Conservation (phyloP, 2,329 filamentous ascomycete genomes). For the Triangularia setosa region DNA sequence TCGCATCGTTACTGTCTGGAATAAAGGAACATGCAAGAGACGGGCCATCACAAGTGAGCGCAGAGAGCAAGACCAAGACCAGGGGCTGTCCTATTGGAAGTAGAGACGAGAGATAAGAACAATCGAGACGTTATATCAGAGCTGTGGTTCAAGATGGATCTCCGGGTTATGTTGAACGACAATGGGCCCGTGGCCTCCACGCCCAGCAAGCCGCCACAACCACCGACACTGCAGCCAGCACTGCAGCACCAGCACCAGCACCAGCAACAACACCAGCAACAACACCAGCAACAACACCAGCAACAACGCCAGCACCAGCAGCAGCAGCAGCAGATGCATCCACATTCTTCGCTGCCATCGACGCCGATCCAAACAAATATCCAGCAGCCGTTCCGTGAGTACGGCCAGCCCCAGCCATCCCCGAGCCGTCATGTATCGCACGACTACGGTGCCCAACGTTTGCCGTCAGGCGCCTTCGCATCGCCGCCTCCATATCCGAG, state of each 20-base stretch:
- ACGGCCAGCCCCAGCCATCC: slow-evolving; percentile 46
- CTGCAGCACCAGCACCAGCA: slow-evolving; percentile 32
- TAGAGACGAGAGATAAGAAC: background rate
- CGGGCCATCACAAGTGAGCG: background rate
- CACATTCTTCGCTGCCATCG: slow-evolving; percentile 25
- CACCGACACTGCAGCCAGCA: slow-evolving; percentile 12
- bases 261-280: background rate
- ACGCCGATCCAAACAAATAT: slow-evolving; percentile 23
- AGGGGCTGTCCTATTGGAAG: background rate
- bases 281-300: slow-evolving; percentile 23
- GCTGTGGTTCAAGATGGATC: slow-evolving; percentile 41
- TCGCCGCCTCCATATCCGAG: slow-evolving; percentile 33
- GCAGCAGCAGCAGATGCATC: slow-evolving; percentile 21
- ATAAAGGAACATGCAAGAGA: background rate
- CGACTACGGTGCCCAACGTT: slow-evolving; percentile 40
- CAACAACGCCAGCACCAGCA: too few species aligned
- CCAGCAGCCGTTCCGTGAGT: slow-evolving; percentile 50
- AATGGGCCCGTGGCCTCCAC: slow-evolving; percentile 32
- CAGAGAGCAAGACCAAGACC: background rate
- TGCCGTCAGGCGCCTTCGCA: slow-evolving; percentile 35
- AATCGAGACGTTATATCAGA: background rate
- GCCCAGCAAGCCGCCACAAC: slow-evolving; percentile 28
- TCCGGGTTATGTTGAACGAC: slow-evolving; percentile 54
- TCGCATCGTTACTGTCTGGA: background rate
- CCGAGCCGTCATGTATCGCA: slow-evolving; percentile 43